A percentile compares a stretch with the other conserved stretches of the same genome.
phyloP scores from a whole-genome alignment of 305 asterid genomes.

The Fraxinus sp. region DNA sequence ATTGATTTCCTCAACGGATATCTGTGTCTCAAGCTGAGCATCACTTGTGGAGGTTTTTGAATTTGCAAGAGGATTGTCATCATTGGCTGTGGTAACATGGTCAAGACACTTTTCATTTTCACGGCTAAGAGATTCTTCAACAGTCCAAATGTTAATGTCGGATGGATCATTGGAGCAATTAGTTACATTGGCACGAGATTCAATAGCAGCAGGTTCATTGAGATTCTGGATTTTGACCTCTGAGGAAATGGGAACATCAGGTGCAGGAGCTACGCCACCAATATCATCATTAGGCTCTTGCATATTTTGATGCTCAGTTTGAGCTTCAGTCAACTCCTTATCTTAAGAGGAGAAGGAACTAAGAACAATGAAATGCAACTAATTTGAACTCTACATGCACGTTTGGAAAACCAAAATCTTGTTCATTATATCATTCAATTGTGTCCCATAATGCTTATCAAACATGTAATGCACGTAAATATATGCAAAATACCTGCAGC shows the following conservation, averaged over 20 bases:
- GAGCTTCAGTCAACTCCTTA: conserved; percentile 8
- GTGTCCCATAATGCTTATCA: neutral
- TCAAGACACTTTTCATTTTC: conserved; percentile 12
- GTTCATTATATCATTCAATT: neutral
- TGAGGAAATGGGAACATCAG: conserved; percentile 20
- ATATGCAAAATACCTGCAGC: conserved; percentile 45
- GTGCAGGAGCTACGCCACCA: conserved; percentile 7
- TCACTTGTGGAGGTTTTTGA: conserved; percentile 9
- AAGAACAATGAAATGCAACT: conserved; percentile 12
- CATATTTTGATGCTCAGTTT: conserved; percentile 17
- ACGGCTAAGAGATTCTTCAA: neutral
- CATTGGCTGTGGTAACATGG: conserved; percentile 4
- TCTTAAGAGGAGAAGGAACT: conserved; percentile 19
- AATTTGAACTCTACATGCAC: neutral
- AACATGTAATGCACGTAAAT: neutral
- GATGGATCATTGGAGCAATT: conserved; percentile 18
- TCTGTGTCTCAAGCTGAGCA: conserved; percentile 24
- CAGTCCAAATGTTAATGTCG: conserved; percentile 8
- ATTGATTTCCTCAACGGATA: conserved; percentile 26
- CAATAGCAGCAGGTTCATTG: conserved; percentile 23
- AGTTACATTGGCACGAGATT: conserved; percentile 23
- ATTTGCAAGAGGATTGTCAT: neutral
- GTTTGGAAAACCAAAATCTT: neutral
- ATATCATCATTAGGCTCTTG: conserved; percentile 23
- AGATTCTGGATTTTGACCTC: conserved; percentile 17